Evolutionary conservation across 768 basidiomycete species (phyloP), one percentile per base, ranked within the genome.

Genomic region (Termitomyces sp.): DNA sequence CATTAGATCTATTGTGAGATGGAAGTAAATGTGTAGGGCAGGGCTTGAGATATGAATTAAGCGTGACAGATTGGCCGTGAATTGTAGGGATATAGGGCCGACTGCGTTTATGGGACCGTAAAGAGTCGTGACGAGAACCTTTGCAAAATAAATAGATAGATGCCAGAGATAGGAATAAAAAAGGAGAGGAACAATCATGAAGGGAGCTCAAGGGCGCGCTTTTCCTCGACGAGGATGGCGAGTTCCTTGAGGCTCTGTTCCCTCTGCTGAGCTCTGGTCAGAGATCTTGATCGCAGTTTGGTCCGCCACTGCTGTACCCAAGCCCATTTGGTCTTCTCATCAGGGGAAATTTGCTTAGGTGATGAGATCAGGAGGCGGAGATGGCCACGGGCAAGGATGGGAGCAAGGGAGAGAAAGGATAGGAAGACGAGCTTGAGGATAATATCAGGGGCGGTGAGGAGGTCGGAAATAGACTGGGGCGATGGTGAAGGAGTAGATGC

Each of bases 401-500:
- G 95, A 14, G 94, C 87, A 11, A 96, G 81, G 43, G 92, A 93
- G 59, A 98, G 72, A 65, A 89, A 81, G 21, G 92, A 90, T 9
- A 98, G 75, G 61, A 92, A 81, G 23, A 87, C 81, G 59, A 98
- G 85, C 70, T 96, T 96, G 64, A 85, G 63, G 59, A 97, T 80
- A 65, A 96, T 87, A 53, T 84, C 80, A 2, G 94, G 95, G 11
- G 91, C 90, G 40, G 89, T 77, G 19, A 98, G 73, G n/a, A 98
- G 72, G 21, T 87, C 89, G 44, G 91, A 87, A n/a, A 98, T 81
- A 14, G 89, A 89, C 69, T 91, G 85, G 50, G 87, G 79, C 17
- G 83, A 81, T 6, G 87, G 82, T 1, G 86, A 83, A 10, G 86
- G 86, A 4, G 83, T 82, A 16, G 85, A 85, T 14, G 89, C 89